Evolutionary conservation across 1,284 basidiomycete genomes (phyloP), one percentile per base, ranked within the genome.

Genomic region (Rhodotorula mucilaginosa): DNA sequence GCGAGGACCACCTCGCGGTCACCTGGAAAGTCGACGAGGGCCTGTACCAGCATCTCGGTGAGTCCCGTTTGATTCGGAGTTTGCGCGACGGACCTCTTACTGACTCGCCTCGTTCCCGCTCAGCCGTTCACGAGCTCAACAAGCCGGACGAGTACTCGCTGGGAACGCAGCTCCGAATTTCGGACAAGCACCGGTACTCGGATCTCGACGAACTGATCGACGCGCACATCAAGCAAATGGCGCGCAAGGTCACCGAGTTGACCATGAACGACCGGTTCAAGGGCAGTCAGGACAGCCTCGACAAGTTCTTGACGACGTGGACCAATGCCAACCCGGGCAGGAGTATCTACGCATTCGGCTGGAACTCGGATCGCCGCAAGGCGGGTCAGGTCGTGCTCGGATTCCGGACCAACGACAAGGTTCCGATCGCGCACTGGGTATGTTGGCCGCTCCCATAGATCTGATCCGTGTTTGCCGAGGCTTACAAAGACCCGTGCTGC

Each of bases 21-120:
- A 99, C 97, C 0, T 99, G 97, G 97, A 99, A 99, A 83, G 95
- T 99, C 16, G 96, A 97, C 77, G 92, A 97, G 71, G 92, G 90
- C 73, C 85, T 99, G 29, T 99, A 92, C 82, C 97, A 99, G 81
- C 97, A 99, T 80, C 92, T 99, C 73, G 94, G 92, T 92, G 79
- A 70, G 81, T 78, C 21, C 2, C n/a, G 13, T 39, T 44, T 19
- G 39, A 19, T 29, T 29, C 34, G 16, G n/a, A 19, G 34, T n/a
- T 49, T 19, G 34, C 44, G 60, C 21, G 26, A 34, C 2, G 31
- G n/a, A 44, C 39, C 75, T 49, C 75, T 49, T 58, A 71, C 63
- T 56, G 15, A 65, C 44, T 15, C 16, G 31, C 59, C 77, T 49
- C 75, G 65, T 46, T 51, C 46, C 44, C 44, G 58, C n/a, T 15